Conservation (phyloP, 1,284 basidiomycete genomes). For the Rhodotorula sp. region DNA sequence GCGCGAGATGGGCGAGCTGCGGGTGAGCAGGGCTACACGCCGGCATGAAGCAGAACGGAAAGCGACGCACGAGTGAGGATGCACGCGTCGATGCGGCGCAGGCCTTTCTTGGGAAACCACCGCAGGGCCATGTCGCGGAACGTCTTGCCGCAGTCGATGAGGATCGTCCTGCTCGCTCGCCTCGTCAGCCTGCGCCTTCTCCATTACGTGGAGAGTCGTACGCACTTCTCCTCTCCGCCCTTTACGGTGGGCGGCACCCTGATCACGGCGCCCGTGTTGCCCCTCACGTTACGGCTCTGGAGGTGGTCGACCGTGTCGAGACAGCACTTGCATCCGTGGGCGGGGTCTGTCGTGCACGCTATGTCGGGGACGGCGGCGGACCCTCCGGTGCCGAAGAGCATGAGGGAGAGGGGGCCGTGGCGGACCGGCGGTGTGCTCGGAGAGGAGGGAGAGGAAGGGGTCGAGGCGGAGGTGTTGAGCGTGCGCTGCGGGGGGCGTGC, state of each 20-base stretch:
- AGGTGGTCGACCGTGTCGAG: slow-evolving; percentile 53
- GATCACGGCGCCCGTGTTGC: slow-evolving; percentile 71
- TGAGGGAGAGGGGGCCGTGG: not conserved
- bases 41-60: too few relatives aligned
- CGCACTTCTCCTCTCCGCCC: slow-evolving; percentile 41
- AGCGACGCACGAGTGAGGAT: slow-evolving; percentile 66
- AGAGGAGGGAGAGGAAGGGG: too few relatives aligned
- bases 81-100: slow-evolving; percentile 73
- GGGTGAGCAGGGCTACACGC: not conserved
- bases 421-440: too few relatives aligned
- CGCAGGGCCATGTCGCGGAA: slow-evolving; percentile 75
- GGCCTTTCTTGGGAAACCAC: slow-evolving; percentile 72
- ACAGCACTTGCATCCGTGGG: slow-evolving; percentile 38
- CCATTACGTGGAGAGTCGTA: slow-evolving; percentile 46
- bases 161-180: slow-evolving; percentile 33
- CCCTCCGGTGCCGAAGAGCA: slow-evolving; percentile 35
- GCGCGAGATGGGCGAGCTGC: not conserved
- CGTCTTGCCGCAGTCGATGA: slow-evolving; percentile 78
- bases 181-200: not conserved
- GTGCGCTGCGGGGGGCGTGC: too few relatives aligned
- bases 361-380: slow-evolving; percentile 38
- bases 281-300: slow-evolving; percentile 67
- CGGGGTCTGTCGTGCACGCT: slow-evolving; percentile 37
- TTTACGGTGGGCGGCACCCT: slow-evolving; percentile 60
- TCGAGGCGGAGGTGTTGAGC: too few relatives aligned